Evolutionary conservation across 345 rosid species (phyloP).

Genomic region (Salix arbutifolia): DNA sequence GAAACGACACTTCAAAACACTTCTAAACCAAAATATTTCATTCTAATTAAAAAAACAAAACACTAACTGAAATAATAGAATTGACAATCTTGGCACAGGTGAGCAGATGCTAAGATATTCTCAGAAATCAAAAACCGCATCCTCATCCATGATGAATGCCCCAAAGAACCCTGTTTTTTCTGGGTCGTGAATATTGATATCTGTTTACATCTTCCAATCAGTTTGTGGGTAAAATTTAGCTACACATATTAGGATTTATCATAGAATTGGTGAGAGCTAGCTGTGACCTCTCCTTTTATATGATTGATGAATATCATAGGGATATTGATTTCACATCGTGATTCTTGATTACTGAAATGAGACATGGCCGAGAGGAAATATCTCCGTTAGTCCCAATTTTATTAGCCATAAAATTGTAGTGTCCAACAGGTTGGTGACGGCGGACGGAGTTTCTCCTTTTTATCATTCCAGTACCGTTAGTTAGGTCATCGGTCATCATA

Average conservation of each 20-base stretch:
- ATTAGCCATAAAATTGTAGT: too few species aligned
- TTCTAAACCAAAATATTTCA: too few species aligned
- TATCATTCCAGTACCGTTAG: not conserved
- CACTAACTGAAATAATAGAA: too few species aligned
- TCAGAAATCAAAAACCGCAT: slow-evolving; percentile 52
- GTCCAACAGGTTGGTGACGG: not conserved
- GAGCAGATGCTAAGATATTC: slow-evolving; percentile 63
- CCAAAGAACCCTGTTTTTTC: too few species aligned
- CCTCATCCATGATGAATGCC: slow-evolving; percentile 27
- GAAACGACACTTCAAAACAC: fast-evolving
- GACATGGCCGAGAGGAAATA: not conserved
- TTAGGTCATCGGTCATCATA: not conserved
- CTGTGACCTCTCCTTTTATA: not conserved
- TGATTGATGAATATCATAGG: not conserved
- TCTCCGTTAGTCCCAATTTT: too few species aligned
- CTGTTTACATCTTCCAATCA: not conserved
- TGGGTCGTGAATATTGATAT: not conserved
- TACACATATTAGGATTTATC: not conserved
- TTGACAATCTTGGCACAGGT: slow-evolving; percentile 29
- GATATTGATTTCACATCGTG: not conserved
- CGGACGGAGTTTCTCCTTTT: not conserved
- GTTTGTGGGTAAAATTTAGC: not conserved
- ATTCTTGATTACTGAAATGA: not conserved
- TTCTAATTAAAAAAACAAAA: too few species aligned
- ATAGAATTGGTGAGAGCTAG: not conserved